phyloP scores from a whole-genome alignment of 495 filamentous ascomycete species.

The Cairneyella variabilis region DNA sequence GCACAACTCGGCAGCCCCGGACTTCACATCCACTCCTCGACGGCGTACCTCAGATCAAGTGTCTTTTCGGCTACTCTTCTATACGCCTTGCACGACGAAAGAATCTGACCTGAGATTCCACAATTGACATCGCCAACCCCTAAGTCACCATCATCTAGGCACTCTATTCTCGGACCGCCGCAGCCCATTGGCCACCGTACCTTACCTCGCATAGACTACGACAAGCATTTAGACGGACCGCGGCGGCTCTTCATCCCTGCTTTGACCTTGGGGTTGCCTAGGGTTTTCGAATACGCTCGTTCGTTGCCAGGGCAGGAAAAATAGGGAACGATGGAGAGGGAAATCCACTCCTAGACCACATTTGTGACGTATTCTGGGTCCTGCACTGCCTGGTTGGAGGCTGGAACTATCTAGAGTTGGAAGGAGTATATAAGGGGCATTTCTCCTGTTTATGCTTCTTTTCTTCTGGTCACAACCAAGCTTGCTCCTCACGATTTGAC shows the following conservation, averaged over 20 bases:
- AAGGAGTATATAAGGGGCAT: background rate
- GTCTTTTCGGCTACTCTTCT: too few species aligned
- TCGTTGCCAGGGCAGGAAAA: background rate
- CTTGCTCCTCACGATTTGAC: background rate
- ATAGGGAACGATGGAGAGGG: background rate
- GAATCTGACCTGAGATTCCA: too few species aligned
- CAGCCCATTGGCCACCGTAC: too few species aligned
- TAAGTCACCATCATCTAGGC: too few species aligned
- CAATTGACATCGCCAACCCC: too few species aligned
- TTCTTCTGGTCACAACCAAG: background rate
- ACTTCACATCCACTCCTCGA: too few species aligned
- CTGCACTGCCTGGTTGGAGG: background rate
- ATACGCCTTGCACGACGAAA: too few species aligned
- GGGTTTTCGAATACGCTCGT: background rate
- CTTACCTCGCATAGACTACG: too few species aligned
- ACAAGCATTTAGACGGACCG: too few species aligned
- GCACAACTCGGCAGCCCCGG: too few species aligned
- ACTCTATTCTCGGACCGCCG: too few species aligned
- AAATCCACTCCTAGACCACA: background rate
- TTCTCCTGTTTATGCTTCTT: background rate
- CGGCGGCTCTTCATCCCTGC: background rate
- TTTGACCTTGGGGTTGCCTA: background rate
- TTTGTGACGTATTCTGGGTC: background rate
- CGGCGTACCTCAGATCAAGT: too few species aligned
- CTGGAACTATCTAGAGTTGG: constrained; percentile 2